These are phyloP conservation scores for Achaetomiella virescens DNA, from an alignment of 495 filamentous ascomycete genomes.

Conservation along the genomic window DNA sequence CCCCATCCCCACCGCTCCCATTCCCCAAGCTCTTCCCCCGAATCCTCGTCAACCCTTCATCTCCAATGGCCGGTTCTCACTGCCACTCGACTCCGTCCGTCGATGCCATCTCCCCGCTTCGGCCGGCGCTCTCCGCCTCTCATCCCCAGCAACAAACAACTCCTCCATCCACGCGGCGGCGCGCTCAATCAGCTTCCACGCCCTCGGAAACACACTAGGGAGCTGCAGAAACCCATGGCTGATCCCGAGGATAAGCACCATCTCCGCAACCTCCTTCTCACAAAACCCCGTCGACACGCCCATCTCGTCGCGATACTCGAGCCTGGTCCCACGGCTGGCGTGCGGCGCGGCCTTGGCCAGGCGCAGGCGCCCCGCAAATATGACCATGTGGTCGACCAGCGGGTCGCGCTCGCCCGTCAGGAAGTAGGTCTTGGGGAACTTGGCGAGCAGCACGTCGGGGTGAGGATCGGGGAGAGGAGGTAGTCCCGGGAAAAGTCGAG, in stretches of 20 bases:
- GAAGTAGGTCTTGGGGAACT: slow-evolving; percentile 88
- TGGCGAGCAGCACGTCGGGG: slow-evolving; percentile 75
- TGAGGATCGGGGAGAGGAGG: slow-evolving; percentile 79
- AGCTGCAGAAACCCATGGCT: slow-evolving; percentile 93
- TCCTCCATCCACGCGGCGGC: slow-evolving; percentile 72
- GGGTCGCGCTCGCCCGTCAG: slow-evolving; percentile 93
- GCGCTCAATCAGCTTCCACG: slow-evolving; percentile 70
- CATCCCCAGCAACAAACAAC: slow-evolving; percentile 50
- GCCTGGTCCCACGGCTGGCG: slow-evolving; percentile 23
- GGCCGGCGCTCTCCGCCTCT: slow-evolving; percentile 22
- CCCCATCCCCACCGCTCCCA: background rate
- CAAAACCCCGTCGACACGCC: slow-evolving; percentile 48
- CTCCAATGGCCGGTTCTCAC: slow-evolving; percentile 66
- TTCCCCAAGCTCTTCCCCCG: slow-evolving; percentile 29
- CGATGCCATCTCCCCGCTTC: slow-evolving; percentile 16
- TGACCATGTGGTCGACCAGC: slow-evolving; percentile 91
- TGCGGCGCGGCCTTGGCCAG: slow-evolving; percentile 67
- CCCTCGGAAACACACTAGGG: slow-evolving; percentile 75
- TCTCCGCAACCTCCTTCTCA: slow-evolving; percentile 72
- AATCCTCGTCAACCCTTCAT: slow-evolving; percentile 60
- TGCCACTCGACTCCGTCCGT: background rate
- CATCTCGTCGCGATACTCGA: slow-evolving; percentile 31
- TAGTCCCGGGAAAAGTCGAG: slow-evolving; percentile 92
- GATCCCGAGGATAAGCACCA: slow-evolving; percentile 77
- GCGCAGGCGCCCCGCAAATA: slow-evolving; percentile 82